These are phyloP conservation scores for Immersiporthe knoxdaviesiana DNA, from an alignment of 2,329 filamentous ascomycete genomes.

Conservation along the genomic window DNA sequence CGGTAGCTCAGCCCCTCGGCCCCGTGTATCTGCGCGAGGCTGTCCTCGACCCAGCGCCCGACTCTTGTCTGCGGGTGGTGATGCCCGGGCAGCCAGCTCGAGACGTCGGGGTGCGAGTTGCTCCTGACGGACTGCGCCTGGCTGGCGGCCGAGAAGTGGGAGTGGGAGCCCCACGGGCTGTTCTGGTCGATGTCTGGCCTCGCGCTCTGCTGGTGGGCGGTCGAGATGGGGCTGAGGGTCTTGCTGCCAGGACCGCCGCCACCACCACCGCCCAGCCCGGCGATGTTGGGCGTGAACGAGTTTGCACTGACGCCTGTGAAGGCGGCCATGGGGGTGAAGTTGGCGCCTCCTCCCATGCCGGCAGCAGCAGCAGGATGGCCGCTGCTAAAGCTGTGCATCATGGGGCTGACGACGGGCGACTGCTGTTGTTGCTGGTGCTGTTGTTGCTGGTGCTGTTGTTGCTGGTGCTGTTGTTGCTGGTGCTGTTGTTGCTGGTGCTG, in stretches of 20 bases:
- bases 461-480: too few species aligned
- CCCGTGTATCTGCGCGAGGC: constrained; percentile 14
- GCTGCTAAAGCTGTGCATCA: constrained; percentile 37
- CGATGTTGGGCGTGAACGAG: constrained; percentile 37
- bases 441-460: too few species aligned
- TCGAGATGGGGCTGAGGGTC: constrained; percentile 38
- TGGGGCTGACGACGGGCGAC: constrained; percentile 37
- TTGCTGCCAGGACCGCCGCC: constrained; percentile 9
- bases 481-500: too few species aligned
- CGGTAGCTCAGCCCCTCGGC: constrained; percentile 39
- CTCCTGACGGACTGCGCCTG: constrained; percentile 51
- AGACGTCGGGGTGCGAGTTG: constrained; percentile 50
- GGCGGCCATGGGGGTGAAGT: constrained; percentile 36
- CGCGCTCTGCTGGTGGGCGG: constrained; percentile 37
- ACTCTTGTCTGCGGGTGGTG: constrained; percentile 50
- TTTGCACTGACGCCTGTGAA: constrained; percentile 37
- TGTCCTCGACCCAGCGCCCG: constrained; percentile 53
- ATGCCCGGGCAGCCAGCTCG: constrained; percentile 48
- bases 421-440: too few species aligned
- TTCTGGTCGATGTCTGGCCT: constrained; percentile 47
- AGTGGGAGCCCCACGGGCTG: constrained; percentile 50
- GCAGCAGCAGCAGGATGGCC: constrained; percentile 32
- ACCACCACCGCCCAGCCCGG: neutral
- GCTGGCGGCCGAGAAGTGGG: constrained; percentile 47
- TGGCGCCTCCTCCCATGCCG: constrained; percentile 33